phyloP scores from a whole-genome alignment of 2,329 filamentous ascomycete species.

The Drechslerella stenobrocha region DNA sequence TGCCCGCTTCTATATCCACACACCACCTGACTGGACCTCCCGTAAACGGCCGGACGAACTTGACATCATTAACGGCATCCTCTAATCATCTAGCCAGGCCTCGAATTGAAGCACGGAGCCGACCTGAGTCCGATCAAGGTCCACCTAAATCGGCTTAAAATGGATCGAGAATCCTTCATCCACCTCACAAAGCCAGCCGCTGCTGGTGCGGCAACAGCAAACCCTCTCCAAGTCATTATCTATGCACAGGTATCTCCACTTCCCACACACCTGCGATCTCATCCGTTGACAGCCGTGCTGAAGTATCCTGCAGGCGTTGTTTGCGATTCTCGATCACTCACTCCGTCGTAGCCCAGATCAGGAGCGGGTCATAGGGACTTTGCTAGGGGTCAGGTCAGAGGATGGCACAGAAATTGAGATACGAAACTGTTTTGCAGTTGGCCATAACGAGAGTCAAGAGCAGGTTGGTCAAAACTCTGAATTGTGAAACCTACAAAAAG shows the following conservation, averaged over 20 bases:
- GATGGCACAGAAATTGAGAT: constrained; percentile 97
- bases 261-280: constrained; percentile 9
- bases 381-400: constrained; percentile 89
- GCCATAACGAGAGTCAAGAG: constrained; percentile 96
- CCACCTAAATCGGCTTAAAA: not conserved
- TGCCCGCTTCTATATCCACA: too few species aligned
- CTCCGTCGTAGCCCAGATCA: constrained; percentile 88
- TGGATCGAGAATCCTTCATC: constrained; percentile 47
- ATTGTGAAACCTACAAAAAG: not conserved
- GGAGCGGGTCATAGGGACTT: constrained; percentile 92
- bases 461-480: constrained; percentile 60
- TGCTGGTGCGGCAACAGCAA: constrained; percentile 54
- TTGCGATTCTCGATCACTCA: constrained; percentile 89
- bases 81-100: not conserved
- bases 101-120: too few species aligned
- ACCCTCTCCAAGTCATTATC: constrained; percentile 89
- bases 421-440: constrained; percentile 93
- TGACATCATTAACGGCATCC: not conserved
- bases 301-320: constrained; percentile 61
- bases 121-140: too few species aligned
- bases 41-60: not conserved
- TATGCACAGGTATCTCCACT: constrained; percentile 82
- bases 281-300: not conserved
- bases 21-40: not conserved
- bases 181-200: constrained; percentile 36